Conservation (phyloP, 2,329 filamentous ascomycete species). For the Cytospora paraplurivora region DNA sequence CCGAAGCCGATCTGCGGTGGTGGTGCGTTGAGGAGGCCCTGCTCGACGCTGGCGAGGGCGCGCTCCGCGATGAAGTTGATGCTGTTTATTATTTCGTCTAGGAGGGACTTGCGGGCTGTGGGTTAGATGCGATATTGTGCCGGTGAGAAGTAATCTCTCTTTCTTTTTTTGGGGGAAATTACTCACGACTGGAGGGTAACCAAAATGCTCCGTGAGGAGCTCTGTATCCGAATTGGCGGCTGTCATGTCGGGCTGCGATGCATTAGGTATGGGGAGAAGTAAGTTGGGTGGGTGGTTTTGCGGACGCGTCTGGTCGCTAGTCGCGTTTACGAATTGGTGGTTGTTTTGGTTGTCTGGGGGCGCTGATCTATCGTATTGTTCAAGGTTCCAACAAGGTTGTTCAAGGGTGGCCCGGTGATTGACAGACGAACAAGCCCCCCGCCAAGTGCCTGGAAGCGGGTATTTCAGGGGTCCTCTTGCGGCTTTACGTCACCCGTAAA, state of each 20-base stretch:
- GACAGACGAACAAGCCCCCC: neutral
- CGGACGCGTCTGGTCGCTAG: constrained; percentile 25
- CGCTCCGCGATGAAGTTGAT: constrained; percentile 92
- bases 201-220: constrained; percentile 92
- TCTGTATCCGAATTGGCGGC: constrained; percentile 53
- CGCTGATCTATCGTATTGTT: neutral
- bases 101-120: constrained; percentile 65
- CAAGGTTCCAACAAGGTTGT: neutral
- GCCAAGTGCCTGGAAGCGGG: constrained; percentile 1
- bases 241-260: constrained; percentile 33
- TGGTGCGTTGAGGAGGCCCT: constrained; percentile 72
- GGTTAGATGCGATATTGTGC: constrained; percentile 18
- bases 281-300: neutral
- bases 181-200: constrained; percentile 87
- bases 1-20: constrained; percentile 82
- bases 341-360: constrained; percentile 11
- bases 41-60: constrained; percentile 85
- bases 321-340: constrained; percentile 13
- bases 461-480: constrained; percentile 16
- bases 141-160: no score
- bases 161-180: constrained; percentile 15
- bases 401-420: neutral
- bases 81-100: constrained; percentile 97
- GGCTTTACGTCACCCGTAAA: constrained; percentile 13
- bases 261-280: neutral